Evolutionary conservation across 2,329 filamentous ascomycete species (phyloP).

Genomic region (Talaromyces rugulosus): DNA sequence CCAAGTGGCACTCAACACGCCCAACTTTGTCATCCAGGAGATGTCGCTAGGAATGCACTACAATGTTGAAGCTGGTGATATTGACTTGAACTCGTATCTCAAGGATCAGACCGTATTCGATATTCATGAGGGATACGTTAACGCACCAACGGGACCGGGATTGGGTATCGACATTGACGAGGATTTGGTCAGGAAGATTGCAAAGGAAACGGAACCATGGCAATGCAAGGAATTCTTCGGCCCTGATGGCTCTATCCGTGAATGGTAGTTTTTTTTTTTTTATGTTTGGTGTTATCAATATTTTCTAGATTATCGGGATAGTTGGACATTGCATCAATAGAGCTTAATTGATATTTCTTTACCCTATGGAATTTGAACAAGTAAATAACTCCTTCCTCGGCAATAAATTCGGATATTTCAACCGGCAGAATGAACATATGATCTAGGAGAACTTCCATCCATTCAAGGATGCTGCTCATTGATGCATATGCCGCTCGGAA

Average conservation of each 20-base stretch:
- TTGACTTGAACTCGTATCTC: slow-evolving; percentile 64
- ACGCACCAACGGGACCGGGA: slow-evolving; percentile 56
- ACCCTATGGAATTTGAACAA: neutral
- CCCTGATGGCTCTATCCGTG: slow-evolving; percentile 61
- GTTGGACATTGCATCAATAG: neutral
- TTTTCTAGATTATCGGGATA: neutral
- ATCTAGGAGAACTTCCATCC: neutral
- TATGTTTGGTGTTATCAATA: neutral
- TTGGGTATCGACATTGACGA: slow-evolving; percentile 70
- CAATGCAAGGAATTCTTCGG: slow-evolving; percentile 63
- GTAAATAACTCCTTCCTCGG: neutral
- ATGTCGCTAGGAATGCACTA: slow-evolving; percentile 80
- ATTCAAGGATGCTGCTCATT: neutral
- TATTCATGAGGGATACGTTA: slow-evolving; percentile 63
- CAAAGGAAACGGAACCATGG: slow-evolving; percentile 60
- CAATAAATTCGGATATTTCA: neutral
- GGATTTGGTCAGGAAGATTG: slow-evolving; percentile 58
- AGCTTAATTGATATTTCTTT: neutral
- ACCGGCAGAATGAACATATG: neutral
- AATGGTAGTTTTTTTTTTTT: slow-evolving; percentile 53
- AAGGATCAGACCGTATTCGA: slow-evolving; percentile 62
- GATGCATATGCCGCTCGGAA: slow-evolving; percentile 3
- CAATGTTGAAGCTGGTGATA: slow-evolving; percentile 58
- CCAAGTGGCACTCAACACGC: slow-evolving; percentile 58
- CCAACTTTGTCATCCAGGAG: slow-evolving; percentile 70